Evolutionary conservation across 1,284 basidiomycete genomes (phyloP).

Genomic region (Termitomyces sp.): DNA sequence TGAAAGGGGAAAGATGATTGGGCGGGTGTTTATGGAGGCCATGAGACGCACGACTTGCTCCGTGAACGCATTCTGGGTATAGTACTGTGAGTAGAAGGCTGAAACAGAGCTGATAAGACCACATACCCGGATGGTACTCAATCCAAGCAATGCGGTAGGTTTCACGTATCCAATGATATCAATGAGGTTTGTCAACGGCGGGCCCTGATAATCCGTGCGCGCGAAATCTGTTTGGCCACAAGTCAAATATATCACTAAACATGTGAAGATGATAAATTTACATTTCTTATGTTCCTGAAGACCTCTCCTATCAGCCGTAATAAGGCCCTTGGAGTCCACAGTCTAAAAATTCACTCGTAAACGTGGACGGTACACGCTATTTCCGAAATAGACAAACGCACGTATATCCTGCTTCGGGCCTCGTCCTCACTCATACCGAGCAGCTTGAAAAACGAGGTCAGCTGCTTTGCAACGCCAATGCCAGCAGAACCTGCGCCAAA

Average conservation of each 20-base stretch:
- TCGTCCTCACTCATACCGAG: slow-evolving; percentile 62
- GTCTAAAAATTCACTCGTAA: slow-evolving; percentile 32
- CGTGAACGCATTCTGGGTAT: slow-evolving; percentile 60
- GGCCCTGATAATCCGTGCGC: slow-evolving; percentile 62
- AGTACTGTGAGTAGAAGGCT: slow-evolving; percentile 4
- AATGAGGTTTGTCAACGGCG: slow-evolving; percentile 55
- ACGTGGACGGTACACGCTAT: neutral
- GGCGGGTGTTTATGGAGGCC: slow-evolving; percentile 65
- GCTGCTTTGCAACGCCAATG: slow-evolving; percentile 78
- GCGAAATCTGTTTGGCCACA: slow-evolving; percentile 52
- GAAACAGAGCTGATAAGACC: neutral
- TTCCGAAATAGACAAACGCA: slow-evolving; percentile 26
- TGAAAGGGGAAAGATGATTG: slow-evolving; percentile 84
- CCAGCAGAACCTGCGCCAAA: slow-evolving; percentile 76
- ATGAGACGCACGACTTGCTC: slow-evolving; percentile 67
- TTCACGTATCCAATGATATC: slow-evolving; percentile 77
- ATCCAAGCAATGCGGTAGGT: slow-evolving; percentile 79
- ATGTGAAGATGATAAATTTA: slow-evolving; percentile 22
- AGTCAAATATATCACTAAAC: neutral
- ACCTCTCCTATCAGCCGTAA: slow-evolving; percentile 59
- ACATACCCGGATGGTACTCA: slow-evolving; percentile 64
- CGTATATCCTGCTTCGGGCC: slow-evolving; percentile 65
- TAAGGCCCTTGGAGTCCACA: slow-evolving; percentile 74
- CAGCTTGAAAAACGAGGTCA: slow-evolving; percentile 71
- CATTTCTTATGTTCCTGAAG: slow-evolving; percentile 74